Evolutionary conservation across 129 eudicot genomes (phyloP).

Genomic region (Helichrysum umbraculigerum): DNA sequence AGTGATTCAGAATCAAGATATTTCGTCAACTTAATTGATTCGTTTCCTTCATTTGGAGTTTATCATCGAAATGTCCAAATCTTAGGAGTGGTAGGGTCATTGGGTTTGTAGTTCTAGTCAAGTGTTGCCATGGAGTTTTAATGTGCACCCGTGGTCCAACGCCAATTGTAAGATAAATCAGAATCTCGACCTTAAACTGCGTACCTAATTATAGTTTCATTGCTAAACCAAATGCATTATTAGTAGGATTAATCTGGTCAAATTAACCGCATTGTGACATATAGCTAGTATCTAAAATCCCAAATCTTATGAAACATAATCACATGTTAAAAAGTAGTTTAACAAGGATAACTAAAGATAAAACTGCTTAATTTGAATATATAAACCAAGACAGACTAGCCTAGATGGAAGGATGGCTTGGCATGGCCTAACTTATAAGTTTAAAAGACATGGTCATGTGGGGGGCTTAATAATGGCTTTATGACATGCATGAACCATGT

Average conservation of each 20-base stretch:
- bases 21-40: conserved; percentile 7
- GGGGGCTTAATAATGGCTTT: conserved; percentile 20
- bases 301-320: not conserved
- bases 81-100: conserved; percentile 4
- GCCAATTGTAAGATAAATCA: no score
- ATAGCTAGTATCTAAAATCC: no score
- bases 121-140: not conserved
- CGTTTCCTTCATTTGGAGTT: no score
- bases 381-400: not conserved
- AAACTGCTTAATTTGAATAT: conserved; percentile 15
- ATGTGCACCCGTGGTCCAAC: no score
- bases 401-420: conserved; percentile 26
- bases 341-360: not conserved
- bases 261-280: no score
- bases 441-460: conserved; percentile 35
- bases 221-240: no score
- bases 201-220: no score
- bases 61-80: not conserved
- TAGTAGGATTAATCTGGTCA: no score
- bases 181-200: no score
- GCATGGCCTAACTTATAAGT: conserved; percentile 26
- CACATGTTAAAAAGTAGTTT: conserved; percentile 19
- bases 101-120: conserved; percentile 7
- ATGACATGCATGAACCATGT: conserved; percentile 33
- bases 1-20: conserved; percentile 1